Evolutionary conservation across 495 filamentous ascomycete genomes (phyloP).

Genomic region (Jackrogersella minutella): DNA sequence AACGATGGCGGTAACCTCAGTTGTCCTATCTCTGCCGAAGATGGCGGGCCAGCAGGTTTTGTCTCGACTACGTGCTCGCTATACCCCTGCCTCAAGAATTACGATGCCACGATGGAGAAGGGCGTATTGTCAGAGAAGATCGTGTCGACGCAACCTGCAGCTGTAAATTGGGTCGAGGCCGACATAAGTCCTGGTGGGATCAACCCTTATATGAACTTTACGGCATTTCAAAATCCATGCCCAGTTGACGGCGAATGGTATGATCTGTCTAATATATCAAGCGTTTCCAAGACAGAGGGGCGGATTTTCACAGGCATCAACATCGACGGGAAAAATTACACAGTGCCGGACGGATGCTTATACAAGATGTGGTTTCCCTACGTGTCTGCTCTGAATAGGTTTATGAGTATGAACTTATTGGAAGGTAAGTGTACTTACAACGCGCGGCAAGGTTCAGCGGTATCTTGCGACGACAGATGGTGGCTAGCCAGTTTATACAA

Average conservation of each 20-base stretch:
- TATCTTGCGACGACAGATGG: slow-evolving; percentile 9
- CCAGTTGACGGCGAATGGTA: slow-evolving; percentile 8
- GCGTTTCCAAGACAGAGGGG: slow-evolving; percentile 3
- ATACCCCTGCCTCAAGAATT: slow-evolving; percentile 26
- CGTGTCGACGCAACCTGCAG: slow-evolving; percentile 12
- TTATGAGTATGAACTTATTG: not conserved
- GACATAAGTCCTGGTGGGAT: not conserved
- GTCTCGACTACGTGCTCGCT: slow-evolving; percentile 22
- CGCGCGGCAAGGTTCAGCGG: not conserved
- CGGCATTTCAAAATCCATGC: slow-evolving; percentile 16
- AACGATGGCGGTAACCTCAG: not conserved
- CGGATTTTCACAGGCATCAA: slow-evolving; percentile 7
- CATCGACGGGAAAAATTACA: slow-evolving; percentile 26
- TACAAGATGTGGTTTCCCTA: slow-evolving; percentile 21
- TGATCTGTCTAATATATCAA: slow-evolving; percentile 11
- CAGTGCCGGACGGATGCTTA: slow-evolving; percentile 9
- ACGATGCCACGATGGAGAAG: slow-evolving; percentile 11
- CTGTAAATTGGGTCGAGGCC: slow-evolving; percentile 6
- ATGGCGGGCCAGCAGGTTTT: not conserved
- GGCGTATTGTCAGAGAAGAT: slow-evolving; percentile 20
- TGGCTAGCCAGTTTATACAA: slow-evolving; percentile 20
- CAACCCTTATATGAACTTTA: slow-evolving; percentile 14
- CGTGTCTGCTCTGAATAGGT: not conserved
- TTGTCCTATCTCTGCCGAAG: not conserved
- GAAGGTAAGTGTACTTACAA: slow-evolving; percentile 2